Base-by-base conservation (phyloP, 306 rosid genomes). In the Parietaria judaica region DNA sequence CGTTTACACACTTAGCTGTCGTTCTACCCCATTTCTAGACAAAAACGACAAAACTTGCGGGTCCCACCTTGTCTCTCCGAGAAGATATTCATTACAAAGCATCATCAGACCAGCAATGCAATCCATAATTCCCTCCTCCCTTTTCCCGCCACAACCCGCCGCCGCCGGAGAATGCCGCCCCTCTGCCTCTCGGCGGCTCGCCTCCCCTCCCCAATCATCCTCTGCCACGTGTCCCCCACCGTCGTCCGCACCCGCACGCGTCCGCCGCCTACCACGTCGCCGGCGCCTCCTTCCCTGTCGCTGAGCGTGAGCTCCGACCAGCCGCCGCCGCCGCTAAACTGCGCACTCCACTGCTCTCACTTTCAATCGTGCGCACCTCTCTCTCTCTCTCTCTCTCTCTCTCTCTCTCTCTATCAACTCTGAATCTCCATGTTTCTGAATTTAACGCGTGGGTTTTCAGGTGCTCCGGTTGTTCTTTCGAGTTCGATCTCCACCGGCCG, bases 391-490 rank as follows among this genome's bases (percentile, higher is more conserved):
- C 54, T 37, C 53, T 66, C 3, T 14, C 2, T 8, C 2, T 60
- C n/a, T 36, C 23, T 15, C 14, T 58, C 3, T 23, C 3, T 4
- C 4, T 59, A 7, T 36, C 1, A 23, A 23, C 31, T 23, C 31
- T 23, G 31, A 23, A 23, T 37, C 1, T 61, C 11, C 3, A 1
- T 10, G 35, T 49, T 2, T 11, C 50, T 51, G 16, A 52, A 1
- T 31, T 6, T 43, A 34, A 1, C 5, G 55, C 23, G n/a, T 61
- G 51, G 45, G 15, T 31, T 53, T 65, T 61, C 81, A 88, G 95
- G 66, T 92, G 98, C 76, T 92, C 96, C 38, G 95, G 96, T 35
- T 92, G 99, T 67, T 70, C 95, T 31, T 95, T 88, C 68, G 95
- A 84, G 87, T 65, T 80, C 66, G 81, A 88, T 56, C 94, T 88